Conservation (phyloP, 2,329 filamentous ascomycete species). For the Juglanconis oblonga region DNA sequence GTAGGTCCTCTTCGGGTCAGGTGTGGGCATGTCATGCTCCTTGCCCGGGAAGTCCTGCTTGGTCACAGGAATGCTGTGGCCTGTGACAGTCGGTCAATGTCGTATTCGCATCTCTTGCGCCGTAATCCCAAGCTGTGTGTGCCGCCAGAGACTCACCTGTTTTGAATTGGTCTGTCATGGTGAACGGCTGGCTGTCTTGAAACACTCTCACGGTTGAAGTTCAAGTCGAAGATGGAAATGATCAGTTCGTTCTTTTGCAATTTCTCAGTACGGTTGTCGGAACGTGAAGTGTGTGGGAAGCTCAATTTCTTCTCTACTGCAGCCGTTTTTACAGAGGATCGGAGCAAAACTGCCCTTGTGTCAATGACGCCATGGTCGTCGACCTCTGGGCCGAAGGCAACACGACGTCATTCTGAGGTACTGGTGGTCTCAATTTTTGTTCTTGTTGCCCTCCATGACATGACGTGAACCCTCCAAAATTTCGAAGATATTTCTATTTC, state of each 20-base stretch:
- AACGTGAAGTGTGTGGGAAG: too few species aligned
- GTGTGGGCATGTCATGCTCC: conserved; percentile 45
- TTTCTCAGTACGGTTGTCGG: too few species aligned
- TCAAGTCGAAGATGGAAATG: neutral
- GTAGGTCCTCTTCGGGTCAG: conserved; percentile 44
- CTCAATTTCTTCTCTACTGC: neutral
- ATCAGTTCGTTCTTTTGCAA: neutral
- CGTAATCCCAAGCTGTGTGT: neutral
- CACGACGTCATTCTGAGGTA: conserved; percentile 15
- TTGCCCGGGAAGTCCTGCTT: conserved; percentile 41
- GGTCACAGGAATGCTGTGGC: conserved; percentile 38
- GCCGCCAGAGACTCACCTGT: conserved; percentile 24
- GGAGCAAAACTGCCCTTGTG: conserved; percentile 5
- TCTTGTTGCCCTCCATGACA: neutral
- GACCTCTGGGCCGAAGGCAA: neutral
- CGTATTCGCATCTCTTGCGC: neutral
- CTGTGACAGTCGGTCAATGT: conserved; percentile 21
- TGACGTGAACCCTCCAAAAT: neutral
- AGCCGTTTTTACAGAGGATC: neutral
- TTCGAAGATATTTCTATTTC: too few species aligned
- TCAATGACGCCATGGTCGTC: conserved; percentile 16
- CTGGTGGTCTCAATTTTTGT: conserved; percentile 5
- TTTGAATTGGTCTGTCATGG: conserved; percentile 33
- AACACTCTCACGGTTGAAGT: neutral
- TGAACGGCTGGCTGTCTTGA: neutral